These are phyloP conservation scores for Solanum lignicaule DNA, from an alignment of 257 asterid species.

Conservation along the genomic window DNA sequence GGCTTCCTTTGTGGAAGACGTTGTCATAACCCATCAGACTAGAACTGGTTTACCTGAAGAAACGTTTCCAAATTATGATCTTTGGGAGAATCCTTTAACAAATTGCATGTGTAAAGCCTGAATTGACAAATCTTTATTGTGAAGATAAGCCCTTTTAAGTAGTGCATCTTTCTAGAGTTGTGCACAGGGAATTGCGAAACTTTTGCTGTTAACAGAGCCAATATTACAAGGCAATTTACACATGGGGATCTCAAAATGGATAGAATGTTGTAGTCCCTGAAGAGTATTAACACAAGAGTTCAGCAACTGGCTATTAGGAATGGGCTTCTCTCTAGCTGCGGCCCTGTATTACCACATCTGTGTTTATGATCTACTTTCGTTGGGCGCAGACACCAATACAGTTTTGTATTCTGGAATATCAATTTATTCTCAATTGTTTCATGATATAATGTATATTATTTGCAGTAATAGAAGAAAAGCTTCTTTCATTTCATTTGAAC, in stretches of 20 bases:
- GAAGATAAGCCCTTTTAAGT: background rate
- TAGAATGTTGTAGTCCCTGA: background rate
- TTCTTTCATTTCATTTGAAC: background rate
- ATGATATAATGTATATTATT: constrained; percentile 7
- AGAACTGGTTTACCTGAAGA: constrained; percentile 90
- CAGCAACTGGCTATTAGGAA: background rate
- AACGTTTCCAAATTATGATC: constrained; percentile 95
- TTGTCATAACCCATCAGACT: constrained; percentile 75
- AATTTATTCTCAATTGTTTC: constrained; percentile 4
- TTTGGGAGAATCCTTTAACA: constrained; percentile 96
- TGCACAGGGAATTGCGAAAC: background rate
- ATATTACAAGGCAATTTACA: background rate
- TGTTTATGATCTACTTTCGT: background rate
- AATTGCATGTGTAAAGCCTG: constrained; percentile 97
- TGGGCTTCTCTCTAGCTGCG: background rate
- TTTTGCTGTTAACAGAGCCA: background rate
- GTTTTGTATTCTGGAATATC: constrained; percentile 13
- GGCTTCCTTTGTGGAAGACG: constrained; percentile 94
- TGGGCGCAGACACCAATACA: background rate
- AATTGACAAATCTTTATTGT: constrained; percentile 3
- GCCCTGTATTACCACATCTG: background rate
- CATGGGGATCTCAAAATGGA: background rate
- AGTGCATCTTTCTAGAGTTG: background rate
- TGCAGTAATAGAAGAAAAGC: background rate
- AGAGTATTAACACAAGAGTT: background rate